phyloP scores from a whole-genome alignment of 2,329 filamentous ascomycete species.

The Thielaviopsis euricoi region DNA sequence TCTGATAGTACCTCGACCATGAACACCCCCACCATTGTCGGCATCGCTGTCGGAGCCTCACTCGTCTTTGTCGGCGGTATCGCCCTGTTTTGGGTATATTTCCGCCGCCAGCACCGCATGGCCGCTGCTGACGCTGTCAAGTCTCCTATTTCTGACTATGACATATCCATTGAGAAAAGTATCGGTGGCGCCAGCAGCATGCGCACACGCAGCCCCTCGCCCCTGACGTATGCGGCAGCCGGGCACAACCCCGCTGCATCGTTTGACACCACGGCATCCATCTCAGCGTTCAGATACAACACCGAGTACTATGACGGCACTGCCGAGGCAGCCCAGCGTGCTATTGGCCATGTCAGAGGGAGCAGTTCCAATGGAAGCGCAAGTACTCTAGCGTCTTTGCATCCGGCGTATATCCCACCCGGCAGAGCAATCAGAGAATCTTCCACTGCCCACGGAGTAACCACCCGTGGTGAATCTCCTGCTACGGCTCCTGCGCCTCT shows the following conservation, averaged over 20 bases:
- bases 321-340: conserved; percentile 15
- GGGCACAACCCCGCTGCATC: conserved; percentile 18
- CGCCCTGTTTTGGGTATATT: conserved; percentile 31
- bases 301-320: conserved; percentile 26
- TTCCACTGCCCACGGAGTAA: conserved; percentile 2
- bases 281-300: conserved; percentile 15
- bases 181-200: not conserved
- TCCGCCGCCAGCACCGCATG: conserved; percentile 23
- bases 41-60: conserved; percentile 32
- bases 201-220: conserved; percentile 3
- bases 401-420: conserved; percentile 31
- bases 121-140: conserved; percentile 6
- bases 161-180: not conserved
- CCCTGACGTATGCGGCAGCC: conserved; percentile 2
- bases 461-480: not conserved
- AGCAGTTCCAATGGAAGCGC: not conserved
- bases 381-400: conserved; percentile 22
- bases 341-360: not conserved
- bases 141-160: not conserved
- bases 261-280: conserved; percentile 8
- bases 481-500: not conserved
- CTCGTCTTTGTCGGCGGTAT: conserved; percentile 26
- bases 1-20: conserved; percentile 20
- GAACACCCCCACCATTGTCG: conserved; percentile 33
- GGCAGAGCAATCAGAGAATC: conserved; percentile 18